phyloP scores from a whole-genome alignment of 352 stramenopile genomes.

The Globisporangium cylindrosporum region DNA sequence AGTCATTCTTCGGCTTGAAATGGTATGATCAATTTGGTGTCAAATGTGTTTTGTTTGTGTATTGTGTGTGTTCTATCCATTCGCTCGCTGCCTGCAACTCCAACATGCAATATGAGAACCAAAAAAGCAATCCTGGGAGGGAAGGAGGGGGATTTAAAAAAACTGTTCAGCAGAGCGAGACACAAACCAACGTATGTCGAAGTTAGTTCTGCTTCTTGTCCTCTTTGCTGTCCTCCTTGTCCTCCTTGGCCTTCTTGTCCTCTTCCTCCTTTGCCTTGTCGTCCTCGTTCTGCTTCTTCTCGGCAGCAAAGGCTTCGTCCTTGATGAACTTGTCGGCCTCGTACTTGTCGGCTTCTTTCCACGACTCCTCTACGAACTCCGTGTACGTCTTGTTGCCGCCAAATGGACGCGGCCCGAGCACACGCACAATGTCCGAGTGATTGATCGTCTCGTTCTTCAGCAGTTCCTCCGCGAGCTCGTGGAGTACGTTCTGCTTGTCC shows the following conservation, averaged over 20 bases:
- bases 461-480: slow-evolving; percentile 93
- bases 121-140: neutral
- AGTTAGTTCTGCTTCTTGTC: slow-evolving; percentile 7
- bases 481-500: slow-evolving; percentile 93
- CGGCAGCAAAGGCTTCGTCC: slow-evolving; percentile 2
- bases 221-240: neutral
- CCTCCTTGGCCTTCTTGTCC: slow-evolving; percentile 1
- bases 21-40: too few species aligned
- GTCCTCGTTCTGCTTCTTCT: neutral
- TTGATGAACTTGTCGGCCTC: slow-evolving; percentile 65
- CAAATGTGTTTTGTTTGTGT: neutral
- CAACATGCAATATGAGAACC: neutral
- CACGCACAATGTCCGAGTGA: slow-evolving; percentile 95
- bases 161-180: neutral
- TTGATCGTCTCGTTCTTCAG: slow-evolving; percentile 99
- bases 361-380: slow-evolving; percentile 92
- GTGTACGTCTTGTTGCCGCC: slow-evolving; percentile 94
- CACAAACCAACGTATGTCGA: neutral
- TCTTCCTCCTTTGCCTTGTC: neutral
- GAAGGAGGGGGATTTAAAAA: neutral
- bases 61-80: neutral
- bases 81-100: neutral
- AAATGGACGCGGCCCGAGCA: slow-evolving; percentile 94
- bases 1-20: neutral
- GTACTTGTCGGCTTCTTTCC: slow-evolving; percentile 81